Evolutionary conservation across 2,329 filamentous ascomycete genomes (phyloP), one percentile per base, ranked within the genome.

Genomic region (Cadophora sp.): DNA sequence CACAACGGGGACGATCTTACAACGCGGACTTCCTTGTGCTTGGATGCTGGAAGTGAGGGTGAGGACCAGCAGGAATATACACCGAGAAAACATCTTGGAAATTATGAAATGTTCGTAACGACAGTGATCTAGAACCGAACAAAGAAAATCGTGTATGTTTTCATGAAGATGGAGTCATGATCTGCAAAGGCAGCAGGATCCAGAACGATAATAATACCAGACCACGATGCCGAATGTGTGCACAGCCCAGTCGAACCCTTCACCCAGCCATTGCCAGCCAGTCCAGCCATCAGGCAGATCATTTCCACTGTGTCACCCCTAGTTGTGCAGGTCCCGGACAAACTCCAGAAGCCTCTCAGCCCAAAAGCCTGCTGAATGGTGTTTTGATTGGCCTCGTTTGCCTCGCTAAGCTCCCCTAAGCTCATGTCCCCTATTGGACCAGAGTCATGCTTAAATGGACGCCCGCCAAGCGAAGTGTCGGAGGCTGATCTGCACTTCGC

Each of bases 401-500:
- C n/a, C 46, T 53, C 48, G 22, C 61, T 31, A n/a, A 51, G 24
- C 12, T 3, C 11, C 27, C n/a, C 22, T 56, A 29, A 16, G n/a
- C 31, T 43, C 43, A 11, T 7, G 5, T 31, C 50, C 31, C 29
- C 22, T 40, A 51, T 60, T 53, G 37, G 55, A 29, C 46, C 19
- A 22, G 24, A 59, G 8, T 26, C 46, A 55, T 31, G 43, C 51
- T 27, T 51, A 37, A 51, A 46, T 51, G 11, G 31, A 51, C 50
- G 62, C 60, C 34, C 62, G 29, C 50, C 50, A 40, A 55, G 50
- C n/a, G 16, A 26, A 53, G 5, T n/a, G 53, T 5, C 9, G 3
- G 11, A 50, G 27, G 16, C 19, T 16, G 31, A 11, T 16, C 59
- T 46, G 60, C 60, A 66, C 64, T 62, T 48, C 68, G 64, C 68